Percentiles rank a stretch among this genome's conserved stretches.
phyloP scores from a whole-genome alignment of 805 yeast genomes.

The Candida patagonica region DNA sequence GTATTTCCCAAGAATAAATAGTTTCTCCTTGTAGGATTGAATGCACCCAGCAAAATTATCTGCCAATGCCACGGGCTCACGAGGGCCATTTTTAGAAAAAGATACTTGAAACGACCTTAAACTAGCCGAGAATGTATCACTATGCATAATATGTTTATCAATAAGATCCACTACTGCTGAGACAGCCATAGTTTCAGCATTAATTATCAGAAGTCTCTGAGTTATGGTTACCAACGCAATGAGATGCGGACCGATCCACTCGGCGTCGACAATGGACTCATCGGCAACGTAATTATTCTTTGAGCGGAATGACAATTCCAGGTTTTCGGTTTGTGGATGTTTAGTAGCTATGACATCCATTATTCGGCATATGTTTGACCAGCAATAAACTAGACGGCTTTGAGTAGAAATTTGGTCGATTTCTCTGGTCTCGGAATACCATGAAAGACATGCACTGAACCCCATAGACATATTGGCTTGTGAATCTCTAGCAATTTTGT shows the following conservation, averaged over 20 bases:
- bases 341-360: conserved; percentile 36
- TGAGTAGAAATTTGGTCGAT: background rate
- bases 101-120: conserved; percentile 16
- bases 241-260: conserved; percentile 44
- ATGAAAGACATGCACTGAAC: conserved; percentile 40
- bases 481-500: conserved; percentile 43
- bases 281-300: conserved; percentile 35
- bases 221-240: conserved; percentile 37
- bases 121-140: conserved; percentile 24
- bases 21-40: conserved; percentile 33
- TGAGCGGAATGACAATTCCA: conserved; percentile 30
- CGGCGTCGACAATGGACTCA: conserved; percentile 44
- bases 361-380: conserved; percentile 53
- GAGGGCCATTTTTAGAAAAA: conserved; percentile 12
- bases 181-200: conserved; percentile 32
- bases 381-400: conserved; percentile 50
- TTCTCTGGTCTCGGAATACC: conserved; percentile 49
- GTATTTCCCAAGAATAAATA: conserved; percentile 45
- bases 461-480: conserved; percentile 25
- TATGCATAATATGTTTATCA: conserved; percentile 32
- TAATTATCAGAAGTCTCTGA: conserved; percentile 36
- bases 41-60: conserved; percentile 31
- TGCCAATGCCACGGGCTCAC: conserved; percentile 22
- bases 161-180: conserved; percentile 32
- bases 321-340: conserved; percentile 21